Evolutionary conservation across 2,329 filamentous ascomycete genomes (phyloP).

Genomic region (Monilinia vaccinii-corymbosi): DNA sequence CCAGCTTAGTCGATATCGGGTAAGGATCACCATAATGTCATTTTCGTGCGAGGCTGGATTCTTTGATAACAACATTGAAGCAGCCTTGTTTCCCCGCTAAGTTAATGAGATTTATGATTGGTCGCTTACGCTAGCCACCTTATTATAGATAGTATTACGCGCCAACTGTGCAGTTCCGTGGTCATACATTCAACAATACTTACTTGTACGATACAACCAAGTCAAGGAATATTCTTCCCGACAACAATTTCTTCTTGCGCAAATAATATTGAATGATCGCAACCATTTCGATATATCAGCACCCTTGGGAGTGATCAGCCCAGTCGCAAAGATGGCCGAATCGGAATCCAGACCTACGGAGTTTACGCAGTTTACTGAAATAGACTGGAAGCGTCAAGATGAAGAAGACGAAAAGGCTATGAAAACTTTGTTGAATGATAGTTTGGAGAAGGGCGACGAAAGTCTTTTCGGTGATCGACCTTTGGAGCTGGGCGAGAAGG

Average conservation of each 20-base stretch:
- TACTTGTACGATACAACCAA: neutral
- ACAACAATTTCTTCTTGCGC: neutral
- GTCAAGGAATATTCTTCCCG: neutral
- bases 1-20: too few relatives aligned
- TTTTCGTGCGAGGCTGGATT: too few relatives aligned
- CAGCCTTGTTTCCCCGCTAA: neutral
- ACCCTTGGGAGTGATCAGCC: constrained; percentile 1
- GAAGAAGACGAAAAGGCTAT: constrained; percentile 42
- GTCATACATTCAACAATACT: neutral
- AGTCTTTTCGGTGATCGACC: constrained; percentile 37
- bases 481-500: constrained; percentile 67
- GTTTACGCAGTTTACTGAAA: constrained; percentile 22
- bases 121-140: neutral
- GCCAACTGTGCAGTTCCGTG: neutral
- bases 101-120: neutral
- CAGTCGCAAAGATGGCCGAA: constrained; percentile 16
- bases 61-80: neutral
- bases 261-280: neutral
- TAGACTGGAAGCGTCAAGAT: constrained; percentile 37
- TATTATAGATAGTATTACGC: neutral
- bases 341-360: neutral
- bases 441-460: constrained; percentile 30
- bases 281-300: constrained; percentile 4
- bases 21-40: neutral
- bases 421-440: constrained; percentile 35